Evolutionary conservation across 192 early-diverging fungal genomes (phyloP).

Genomic region (Pilaira anomala): DNA sequence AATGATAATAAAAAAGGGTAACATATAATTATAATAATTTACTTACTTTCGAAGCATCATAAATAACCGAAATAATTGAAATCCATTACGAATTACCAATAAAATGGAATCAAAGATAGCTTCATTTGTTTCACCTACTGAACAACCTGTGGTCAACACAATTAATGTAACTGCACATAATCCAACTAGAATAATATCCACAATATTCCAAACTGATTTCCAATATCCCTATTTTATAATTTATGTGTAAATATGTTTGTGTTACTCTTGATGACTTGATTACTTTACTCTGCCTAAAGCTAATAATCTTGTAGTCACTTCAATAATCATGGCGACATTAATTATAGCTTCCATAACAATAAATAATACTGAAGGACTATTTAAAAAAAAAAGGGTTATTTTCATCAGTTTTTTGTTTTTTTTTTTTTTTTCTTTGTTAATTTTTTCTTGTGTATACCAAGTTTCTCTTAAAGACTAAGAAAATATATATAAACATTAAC

Average conservation of each 20-base stretch:
- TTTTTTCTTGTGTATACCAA: conserved; percentile 34
- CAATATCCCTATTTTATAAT: conserved; percentile 45
- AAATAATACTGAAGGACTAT: conserved; percentile 62
- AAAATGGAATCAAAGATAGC: conserved; percentile 70
- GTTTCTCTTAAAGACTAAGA: conserved; percentile 39
- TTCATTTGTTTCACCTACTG: conserved; percentile 58
- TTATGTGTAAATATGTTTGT: not conserved
- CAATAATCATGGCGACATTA: conserved; percentile 72
- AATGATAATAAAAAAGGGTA: too few relatives aligned
- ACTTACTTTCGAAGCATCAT: conserved; percentile 64
- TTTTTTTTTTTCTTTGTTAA: not conserved
- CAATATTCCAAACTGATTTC: conserved; percentile 69
- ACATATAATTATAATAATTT: not conserved
- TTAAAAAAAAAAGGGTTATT: conserved; percentile 10
- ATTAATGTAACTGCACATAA: conserved; percentile 69
- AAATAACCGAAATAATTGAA: conserved; percentile 66
- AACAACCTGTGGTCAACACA: conserved; percentile 64
- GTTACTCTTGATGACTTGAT: not conserved
- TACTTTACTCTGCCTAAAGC: conserved; percentile 57
- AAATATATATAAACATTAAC: too few relatives aligned
- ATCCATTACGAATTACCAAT: conserved; percentile 68
- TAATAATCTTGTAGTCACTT: conserved; percentile 61
- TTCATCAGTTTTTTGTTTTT: not conserved
- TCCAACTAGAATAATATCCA: conserved; percentile 66
- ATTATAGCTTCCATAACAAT: conserved; percentile 68